Percentiles rank a stretch among this genome's conserved stretches.
Conservation (phyloP, 2,329 filamentous ascomycete species). For the Aspergillus sp. region DNA sequence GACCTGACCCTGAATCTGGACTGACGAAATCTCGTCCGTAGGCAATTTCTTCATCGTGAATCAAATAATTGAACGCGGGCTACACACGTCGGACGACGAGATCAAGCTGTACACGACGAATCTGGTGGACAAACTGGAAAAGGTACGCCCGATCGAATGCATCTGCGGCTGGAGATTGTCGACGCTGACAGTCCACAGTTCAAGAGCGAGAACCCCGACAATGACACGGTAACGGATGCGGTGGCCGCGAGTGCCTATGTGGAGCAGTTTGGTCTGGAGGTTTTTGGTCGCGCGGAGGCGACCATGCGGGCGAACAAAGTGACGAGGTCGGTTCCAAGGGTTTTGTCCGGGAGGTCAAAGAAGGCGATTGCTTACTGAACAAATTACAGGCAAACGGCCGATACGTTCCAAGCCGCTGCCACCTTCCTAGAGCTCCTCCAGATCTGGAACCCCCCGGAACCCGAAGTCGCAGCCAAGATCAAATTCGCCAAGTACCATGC, state of each 20-base stretch:
- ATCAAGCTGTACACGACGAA: constrained; percentile 75
- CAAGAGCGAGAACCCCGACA: constrained; percentile 69
- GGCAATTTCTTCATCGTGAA: constrained; percentile 92
- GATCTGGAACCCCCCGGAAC: constrained; percentile 76
- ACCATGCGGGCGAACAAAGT: constrained; percentile 80
- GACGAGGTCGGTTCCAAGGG: constrained; percentile 57
- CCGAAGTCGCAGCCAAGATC: constrained; percentile 79
- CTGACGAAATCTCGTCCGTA: constrained; percentile 36
- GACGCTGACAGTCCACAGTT: constrained; percentile 46
- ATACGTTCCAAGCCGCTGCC: constrained; percentile 88
- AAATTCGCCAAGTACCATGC: constrained; percentile 98
- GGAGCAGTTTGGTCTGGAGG: constrained; percentile 88
- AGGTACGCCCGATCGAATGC: constrained; percentile 46
- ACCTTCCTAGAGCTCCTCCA: constrained; percentile 87
- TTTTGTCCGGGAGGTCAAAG: neutral
- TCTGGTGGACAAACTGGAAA: constrained; percentile 89
- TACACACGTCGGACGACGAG: constrained; percentile 77
- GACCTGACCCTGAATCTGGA: constrained; percentile 10
- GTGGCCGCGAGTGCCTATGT: constrained; percentile 85
- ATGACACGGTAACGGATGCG: constrained; percentile 85
- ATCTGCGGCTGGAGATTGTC: neutral
- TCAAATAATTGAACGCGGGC: constrained; percentile 76
- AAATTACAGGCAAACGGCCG: constrained; percentile 72
- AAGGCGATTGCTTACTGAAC: too few species aligned
- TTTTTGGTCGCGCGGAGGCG: constrained; percentile 79